phyloP scores from a whole-genome alignment of 805 yeast species.

The Metschnikowia similis region DNA sequence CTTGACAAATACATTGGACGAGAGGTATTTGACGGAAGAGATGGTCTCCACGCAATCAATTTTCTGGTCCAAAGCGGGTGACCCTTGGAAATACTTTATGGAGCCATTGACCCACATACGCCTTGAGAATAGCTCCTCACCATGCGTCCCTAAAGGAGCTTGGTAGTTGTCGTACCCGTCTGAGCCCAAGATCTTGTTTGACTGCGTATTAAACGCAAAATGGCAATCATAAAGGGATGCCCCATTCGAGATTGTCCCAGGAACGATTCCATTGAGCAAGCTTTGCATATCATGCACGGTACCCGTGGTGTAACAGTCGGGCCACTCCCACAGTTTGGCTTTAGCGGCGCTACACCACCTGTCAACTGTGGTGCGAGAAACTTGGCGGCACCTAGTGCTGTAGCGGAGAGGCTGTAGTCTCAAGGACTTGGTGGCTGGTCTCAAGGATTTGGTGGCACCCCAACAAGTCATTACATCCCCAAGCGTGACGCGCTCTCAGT shows the following conservation, averaged over 20 bases:
- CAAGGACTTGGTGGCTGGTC: background rate
- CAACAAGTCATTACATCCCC: background rate
- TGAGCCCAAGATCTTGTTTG: slow-evolving; percentile 41
- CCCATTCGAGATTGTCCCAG: background rate
- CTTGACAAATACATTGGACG: slow-evolving; percentile 46
- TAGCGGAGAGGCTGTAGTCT: background rate
- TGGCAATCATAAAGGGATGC: slow-evolving; percentile 48
- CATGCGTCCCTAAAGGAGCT: slow-evolving; percentile 44
- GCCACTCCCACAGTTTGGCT: slow-evolving; percentile 10
- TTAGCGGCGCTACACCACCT: slow-evolving; percentile 2
- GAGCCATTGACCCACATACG: slow-evolving; percentile 82
- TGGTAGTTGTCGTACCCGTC: slow-evolving; percentile 86
- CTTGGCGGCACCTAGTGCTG: background rate
- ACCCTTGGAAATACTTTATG: slow-evolving; percentile 34
- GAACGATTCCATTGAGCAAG: slow-evolving; percentile 8
- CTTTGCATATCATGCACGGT: slow-evolving; percentile 7
- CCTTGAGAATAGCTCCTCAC: slow-evolving; percentile 39
- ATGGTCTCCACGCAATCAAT: slow-evolving; percentile 54
- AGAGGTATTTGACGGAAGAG: slow-evolving; percentile 31
- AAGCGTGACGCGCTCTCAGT: background rate
- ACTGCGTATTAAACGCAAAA: slow-evolving; percentile 63
- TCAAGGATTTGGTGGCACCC: background rate
- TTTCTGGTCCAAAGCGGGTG: slow-evolving; percentile 28
- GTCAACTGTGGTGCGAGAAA: background rate
- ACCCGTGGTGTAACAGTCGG: slow-evolving; percentile 11